A percentile compares a stretch with the other conserved stretches of the same genome.
Conservation (phyloP, 352 stramenopile genomes). For the Phytophthora hybrid region DNA sequence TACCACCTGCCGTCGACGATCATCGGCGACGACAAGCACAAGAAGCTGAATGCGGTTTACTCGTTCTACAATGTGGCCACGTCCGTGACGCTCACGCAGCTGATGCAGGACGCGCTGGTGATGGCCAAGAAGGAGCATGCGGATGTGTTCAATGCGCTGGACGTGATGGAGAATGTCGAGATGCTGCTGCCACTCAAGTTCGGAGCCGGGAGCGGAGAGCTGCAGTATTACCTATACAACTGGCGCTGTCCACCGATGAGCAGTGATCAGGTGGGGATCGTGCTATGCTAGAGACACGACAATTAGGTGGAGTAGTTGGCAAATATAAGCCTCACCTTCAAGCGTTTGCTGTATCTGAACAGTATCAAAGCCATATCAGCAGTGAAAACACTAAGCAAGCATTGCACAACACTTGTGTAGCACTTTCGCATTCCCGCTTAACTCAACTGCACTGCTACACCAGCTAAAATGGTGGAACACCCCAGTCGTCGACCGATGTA, state of each 20-base stretch:
- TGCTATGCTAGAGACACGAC: conserved; percentile 46
- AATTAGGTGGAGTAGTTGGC: background rate
- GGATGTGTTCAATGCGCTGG: conserved; percentile 79
- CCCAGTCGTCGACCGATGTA: too few relatives aligned
- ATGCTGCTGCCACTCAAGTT: conserved; percentile 73
- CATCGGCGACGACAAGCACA: conserved; percentile 95
- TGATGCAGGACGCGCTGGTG: conserved; percentile 78
- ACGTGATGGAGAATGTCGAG: conserved; percentile 72
- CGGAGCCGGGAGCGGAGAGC: conserved; percentile 60
- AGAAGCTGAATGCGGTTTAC: conserved; percentile 96
- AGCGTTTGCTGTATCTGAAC: too few relatives aligned
- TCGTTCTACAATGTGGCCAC: conserved; percentile 97
- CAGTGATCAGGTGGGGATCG: conserved; percentile 60
- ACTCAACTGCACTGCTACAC: too few relatives aligned
- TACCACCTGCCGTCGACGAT: conserved; percentile 98
- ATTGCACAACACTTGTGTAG: too few relatives aligned
- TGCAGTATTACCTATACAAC: conserved; percentile 86
- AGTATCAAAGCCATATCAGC: too few relatives aligned
- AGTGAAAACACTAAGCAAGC: too few relatives aligned
- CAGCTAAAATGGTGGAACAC: too few relatives aligned
- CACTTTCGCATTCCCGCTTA: too few relatives aligned
- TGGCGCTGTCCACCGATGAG: conserved; percentile 77
- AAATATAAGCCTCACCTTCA: background rate
- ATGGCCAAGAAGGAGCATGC: conserved; percentile 60
- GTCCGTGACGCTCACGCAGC: conserved; percentile 56